These are phyloP conservation scores for Bidens hawaiensis DNA, from an alignment of 140 eudicot genomes.

Conservation along the genomic window DNA sequence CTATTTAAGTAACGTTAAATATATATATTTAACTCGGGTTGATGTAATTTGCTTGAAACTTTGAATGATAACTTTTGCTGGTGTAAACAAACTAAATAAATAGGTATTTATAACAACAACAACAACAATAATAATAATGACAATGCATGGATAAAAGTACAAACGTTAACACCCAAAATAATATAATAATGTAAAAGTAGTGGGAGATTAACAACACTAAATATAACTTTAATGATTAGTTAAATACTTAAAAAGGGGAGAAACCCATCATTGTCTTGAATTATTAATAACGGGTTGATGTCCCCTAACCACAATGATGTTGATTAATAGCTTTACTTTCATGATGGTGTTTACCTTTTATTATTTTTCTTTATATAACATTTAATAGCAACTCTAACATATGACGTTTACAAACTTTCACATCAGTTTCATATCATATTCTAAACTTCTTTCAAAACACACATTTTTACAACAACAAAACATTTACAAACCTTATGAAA, in stretches of 20 bases:
- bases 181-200: not conserved
- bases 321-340: conserved; percentile 17
- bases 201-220: conserved; percentile 2
- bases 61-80: not conserved
- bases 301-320: conserved; percentile 16
- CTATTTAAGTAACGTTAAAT: not conserved
- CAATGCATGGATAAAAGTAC: not conserved
- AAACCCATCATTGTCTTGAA: conserved; percentile 3
- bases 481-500: too few relatives aligned
- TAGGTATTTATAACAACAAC: not conserved
- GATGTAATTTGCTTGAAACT: not conserved
- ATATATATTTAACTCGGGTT: not conserved
- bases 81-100: not conserved
- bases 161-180: not conserved
- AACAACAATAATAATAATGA: too few relatives aligned
- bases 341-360: too few relatives aligned
- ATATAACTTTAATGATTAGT: conserved; percentile 15
- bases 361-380: not conserved
- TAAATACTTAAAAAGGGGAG: conserved; percentile 11
- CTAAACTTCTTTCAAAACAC: too few relatives aligned
- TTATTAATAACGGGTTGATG: conserved; percentile 16
- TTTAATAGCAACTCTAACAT: too few relatives aligned
- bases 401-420: too few relatives aligned
- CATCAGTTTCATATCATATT: too few relatives aligned
- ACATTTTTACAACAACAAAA: too few relatives aligned